phyloP scores from a whole-genome alignment of 768 basidiomycete species.

The Lentinus brumalis region DNA sequence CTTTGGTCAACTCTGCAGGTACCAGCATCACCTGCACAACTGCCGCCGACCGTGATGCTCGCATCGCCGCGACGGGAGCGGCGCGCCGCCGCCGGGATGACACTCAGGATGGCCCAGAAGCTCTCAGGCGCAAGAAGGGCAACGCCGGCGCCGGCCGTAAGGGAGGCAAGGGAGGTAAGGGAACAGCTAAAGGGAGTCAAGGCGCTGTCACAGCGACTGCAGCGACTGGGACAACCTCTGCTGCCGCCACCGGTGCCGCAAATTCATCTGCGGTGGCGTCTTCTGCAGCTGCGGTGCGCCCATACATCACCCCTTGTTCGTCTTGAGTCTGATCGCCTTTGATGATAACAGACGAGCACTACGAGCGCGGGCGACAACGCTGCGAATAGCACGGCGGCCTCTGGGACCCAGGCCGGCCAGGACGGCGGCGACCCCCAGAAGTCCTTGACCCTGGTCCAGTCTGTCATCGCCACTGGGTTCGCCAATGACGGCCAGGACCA shows the following conservation, averaged over 20 bases:
- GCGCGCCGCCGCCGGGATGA: not conserved
- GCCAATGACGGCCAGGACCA: conserved; percentile 47
- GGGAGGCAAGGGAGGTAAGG: not conserved
- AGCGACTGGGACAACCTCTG: not conserved
- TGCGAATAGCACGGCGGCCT: not conserved
- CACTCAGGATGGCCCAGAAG: too few relatives aligned
- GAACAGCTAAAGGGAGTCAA: not conserved
- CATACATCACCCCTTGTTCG: not conserved
- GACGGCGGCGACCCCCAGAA: conserved; percentile 1
- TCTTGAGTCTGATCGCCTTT: too few relatives aligned
- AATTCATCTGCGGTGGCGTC: conserved; percentile 19
- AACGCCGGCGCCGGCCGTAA: conserved; percentile 9
- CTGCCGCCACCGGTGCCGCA: conserved; percentile 16
- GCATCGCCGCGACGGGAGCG: conserved; percentile 42
- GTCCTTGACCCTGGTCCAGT: conserved; percentile 42
- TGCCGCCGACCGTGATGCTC: conserved; percentile 44
- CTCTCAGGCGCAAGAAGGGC: not conserved
- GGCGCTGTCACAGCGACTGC: conserved; percentile 10
- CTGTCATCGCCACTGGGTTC: conserved; percentile 43
- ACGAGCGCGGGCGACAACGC: not conserved
- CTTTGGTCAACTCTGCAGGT: conserved; percentile 48
- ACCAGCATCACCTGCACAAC: conserved; percentile 55
- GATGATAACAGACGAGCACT: conserved; percentile 16
- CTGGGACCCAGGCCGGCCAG: not conserved
- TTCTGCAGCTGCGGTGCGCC: not conserved